Percentiles rank a stretch among this genome's conserved stretches.
Conservation (phyloP, 192 early-diverging fungal species). For the Rhizoclosmatium globosum region DNA sequence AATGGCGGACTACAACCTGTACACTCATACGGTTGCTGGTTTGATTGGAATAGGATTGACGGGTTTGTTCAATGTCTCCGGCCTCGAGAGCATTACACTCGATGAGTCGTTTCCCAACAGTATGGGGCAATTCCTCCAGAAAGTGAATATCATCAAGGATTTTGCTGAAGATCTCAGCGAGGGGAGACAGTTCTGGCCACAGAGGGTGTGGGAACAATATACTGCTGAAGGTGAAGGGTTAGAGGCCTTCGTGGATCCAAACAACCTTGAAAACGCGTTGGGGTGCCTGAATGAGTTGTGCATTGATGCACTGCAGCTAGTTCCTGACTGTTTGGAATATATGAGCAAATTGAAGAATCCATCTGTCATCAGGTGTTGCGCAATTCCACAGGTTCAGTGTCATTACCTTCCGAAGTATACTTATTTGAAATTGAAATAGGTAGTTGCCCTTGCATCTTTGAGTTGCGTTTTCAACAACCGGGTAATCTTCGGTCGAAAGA, state of each 20-base stretch:
- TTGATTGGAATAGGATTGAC: slow-evolving; percentile 94
- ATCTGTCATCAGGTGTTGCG: slow-evolving; percentile 91
- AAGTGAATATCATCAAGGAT: slow-evolving; percentile 97
- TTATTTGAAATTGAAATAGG: no score
- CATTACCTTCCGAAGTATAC: no score
- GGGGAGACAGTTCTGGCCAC: slow-evolving; percentile 95
- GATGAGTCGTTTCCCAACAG: slow-evolving; percentile 70
- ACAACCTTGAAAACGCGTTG: slow-evolving; percentile 74
- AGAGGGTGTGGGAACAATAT: slow-evolving; percentile 91
- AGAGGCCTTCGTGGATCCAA: slow-evolving; percentile 74
- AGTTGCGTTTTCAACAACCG: no score
- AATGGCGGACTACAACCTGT: slow-evolving; percentile 92
- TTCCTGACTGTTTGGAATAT: slow-evolving; percentile 89
- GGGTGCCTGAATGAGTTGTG: slow-evolving; percentile 90
- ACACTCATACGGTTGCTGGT: slow-evolving; percentile 98
- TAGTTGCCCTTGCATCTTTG: no score
- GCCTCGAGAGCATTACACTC: slow-evolving; percentile 68
- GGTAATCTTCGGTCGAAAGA: no score
- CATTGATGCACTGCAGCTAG: slow-evolving; percentile 81
- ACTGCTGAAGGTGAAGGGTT: slow-evolving; percentile 60
- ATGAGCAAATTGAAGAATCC: slow-evolving; percentile 78
- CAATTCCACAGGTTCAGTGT: slow-evolving; percentile 88
- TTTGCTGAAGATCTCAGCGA: slow-evolving; percentile 90
- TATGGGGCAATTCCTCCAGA: slow-evolving; percentile 99
- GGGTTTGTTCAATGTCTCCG: slow-evolving; percentile 86